Evolutionary conservation across 805 yeast genomes (phyloP).

Genomic region (Komagataella populi): DNA sequence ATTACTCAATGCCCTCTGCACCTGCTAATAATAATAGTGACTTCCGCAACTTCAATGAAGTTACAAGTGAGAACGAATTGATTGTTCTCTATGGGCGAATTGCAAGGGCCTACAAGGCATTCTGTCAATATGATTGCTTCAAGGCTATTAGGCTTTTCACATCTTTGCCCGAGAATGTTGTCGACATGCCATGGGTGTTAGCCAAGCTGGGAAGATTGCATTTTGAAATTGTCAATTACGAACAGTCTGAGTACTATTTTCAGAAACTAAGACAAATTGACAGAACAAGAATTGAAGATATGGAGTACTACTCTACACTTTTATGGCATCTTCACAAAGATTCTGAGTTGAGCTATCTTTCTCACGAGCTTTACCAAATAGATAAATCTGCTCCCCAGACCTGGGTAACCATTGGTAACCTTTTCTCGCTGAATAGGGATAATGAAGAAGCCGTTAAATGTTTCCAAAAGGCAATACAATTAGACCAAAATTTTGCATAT

Average conservation of each 20-base stretch:
- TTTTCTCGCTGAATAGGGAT: slow-evolving; percentile 71
- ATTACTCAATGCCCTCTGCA: neutral
- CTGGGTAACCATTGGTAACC: slow-evolving; percentile 87
- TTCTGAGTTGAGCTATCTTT: slow-evolving; percentile 63
- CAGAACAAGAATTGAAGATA: slow-evolving; percentile 69
- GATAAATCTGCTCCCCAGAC: slow-evolving; percentile 63
- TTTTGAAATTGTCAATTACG: slow-evolving; percentile 80
- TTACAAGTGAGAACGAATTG: slow-evolving; percentile 23
- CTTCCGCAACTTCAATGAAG: neutral
- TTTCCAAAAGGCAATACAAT: slow-evolving; percentile 62
- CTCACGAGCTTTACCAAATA: slow-evolving; percentile 64
- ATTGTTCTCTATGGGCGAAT: slow-evolving; percentile 34
- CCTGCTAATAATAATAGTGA: neutral
- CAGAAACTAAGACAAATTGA: slow-evolving; percentile 50
- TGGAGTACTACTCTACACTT: slow-evolving; percentile 84
- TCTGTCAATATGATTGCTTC: slow-evolving; percentile 59
- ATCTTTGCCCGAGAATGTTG: slow-evolving; percentile 47
- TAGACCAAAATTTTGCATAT: slow-evolving; percentile 63
- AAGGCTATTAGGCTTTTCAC: slow-evolving; percentile 63
- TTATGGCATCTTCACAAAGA: slow-evolving; percentile 88
- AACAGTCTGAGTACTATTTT: slow-evolving; percentile 56
- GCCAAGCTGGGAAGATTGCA: slow-evolving; percentile 69
- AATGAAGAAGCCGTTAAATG: slow-evolving; percentile 84
- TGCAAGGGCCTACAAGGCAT: slow-evolving; percentile 48
- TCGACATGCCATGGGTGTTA: slow-evolving; percentile 74